These are phyloP conservation scores for Metarhizium robertsii DNA, from an alignment of 2,329 filamentous ascomycete genomes.

Conservation along the genomic window DNA sequence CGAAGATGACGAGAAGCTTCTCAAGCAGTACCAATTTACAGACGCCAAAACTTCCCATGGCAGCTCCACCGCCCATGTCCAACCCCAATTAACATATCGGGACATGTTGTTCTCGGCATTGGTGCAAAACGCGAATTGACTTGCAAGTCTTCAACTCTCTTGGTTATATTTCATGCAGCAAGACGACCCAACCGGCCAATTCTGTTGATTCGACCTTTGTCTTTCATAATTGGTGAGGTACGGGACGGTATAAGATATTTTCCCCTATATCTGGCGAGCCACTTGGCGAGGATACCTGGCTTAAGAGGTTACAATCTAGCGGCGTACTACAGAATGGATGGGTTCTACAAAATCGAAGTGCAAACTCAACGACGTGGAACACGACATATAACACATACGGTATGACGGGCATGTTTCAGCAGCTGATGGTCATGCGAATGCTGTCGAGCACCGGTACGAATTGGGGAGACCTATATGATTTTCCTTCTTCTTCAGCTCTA, in stretches of 20 bases:
- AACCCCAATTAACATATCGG: not conserved
- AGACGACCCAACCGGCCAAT: not conserved
- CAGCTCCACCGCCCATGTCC: slow-evolving; percentile 7
- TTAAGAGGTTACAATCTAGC: not conserved
- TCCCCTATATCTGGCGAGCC: not conserved
- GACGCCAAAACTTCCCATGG: slow-evolving; percentile 12
- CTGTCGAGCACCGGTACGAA: not conserved
- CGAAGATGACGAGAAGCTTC: slow-evolving; percentile 29
- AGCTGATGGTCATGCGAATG: not conserved
- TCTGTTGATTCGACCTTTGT: not conserved
- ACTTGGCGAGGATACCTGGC: not conserved
- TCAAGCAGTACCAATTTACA: slow-evolving; percentile 27
- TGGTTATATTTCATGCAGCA: not conserved
- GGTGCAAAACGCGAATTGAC: not conserved
- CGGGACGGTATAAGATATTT: not conserved
- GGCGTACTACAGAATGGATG: not conserved
- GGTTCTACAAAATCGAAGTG: not conserved
- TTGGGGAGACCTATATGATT: not conserved
- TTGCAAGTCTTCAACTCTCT: not conserved
- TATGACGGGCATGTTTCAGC: not conserved
- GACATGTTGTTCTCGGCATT: not conserved
- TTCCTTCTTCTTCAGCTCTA: not conserved
- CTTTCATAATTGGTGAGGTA: not conserved
- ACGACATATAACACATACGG: not conserved
- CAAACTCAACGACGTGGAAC: not conserved